A percentile compares a stretch with the other conserved stretches of the same genome.
These are phyloP conservation scores for Shiraia sp. DNA, from an alignment of 2,329 filamentous ascomycete species.

Conservation along the genomic window DNA sequence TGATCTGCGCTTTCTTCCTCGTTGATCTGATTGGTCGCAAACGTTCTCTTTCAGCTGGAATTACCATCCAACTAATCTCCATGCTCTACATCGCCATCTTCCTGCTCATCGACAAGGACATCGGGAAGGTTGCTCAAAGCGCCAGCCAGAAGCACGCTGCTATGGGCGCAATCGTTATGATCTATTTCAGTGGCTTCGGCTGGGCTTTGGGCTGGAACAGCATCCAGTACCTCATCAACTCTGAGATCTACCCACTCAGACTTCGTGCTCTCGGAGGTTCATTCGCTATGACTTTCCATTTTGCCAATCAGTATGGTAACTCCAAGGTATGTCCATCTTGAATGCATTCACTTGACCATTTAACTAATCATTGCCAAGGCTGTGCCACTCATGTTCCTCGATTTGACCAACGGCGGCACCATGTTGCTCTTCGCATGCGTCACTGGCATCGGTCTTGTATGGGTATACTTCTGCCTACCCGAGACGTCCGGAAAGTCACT, in stretches of 20 bases:
- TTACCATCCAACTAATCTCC: constrained; percentile 52
- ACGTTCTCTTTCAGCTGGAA: constrained; percentile 54
- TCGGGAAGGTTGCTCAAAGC: constrained; percentile 57
- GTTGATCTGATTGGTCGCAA: constrained; percentile 80
- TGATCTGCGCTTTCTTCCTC: constrained; percentile 75
- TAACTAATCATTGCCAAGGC: constrained; percentile 37
- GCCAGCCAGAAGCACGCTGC: constrained; percentile 59
- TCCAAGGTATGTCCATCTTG: constrained; percentile 54
- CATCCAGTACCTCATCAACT: constrained; percentile 78
- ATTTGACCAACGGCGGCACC: constrained; percentile 64
- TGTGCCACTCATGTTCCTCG: constrained; percentile 73
- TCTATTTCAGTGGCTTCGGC: constrained; percentile 54
- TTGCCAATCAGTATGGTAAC: constrained; percentile 79
- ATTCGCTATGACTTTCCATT: constrained; percentile 77
- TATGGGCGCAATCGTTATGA: constrained; percentile 69
- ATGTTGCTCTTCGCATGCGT: constrained; percentile 77
- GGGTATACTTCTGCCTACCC: constrained; percentile 74
- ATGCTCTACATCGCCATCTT: constrained; percentile 61
- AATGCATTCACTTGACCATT: neutral
- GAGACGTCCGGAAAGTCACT: constrained; percentile 68
- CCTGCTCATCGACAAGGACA: constrained; percentile 62
- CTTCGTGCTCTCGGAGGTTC: constrained; percentile 73
- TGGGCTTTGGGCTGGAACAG: constrained; percentile 64
- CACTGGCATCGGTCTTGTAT: constrained; percentile 68
- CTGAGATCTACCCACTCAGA: constrained; percentile 75